Percentiles rank a stretch among this genome's conserved stretches.
Conservation (phyloP, 2,329 filamentous ascomycete species). For the Cladosporium sp. region DNA sequence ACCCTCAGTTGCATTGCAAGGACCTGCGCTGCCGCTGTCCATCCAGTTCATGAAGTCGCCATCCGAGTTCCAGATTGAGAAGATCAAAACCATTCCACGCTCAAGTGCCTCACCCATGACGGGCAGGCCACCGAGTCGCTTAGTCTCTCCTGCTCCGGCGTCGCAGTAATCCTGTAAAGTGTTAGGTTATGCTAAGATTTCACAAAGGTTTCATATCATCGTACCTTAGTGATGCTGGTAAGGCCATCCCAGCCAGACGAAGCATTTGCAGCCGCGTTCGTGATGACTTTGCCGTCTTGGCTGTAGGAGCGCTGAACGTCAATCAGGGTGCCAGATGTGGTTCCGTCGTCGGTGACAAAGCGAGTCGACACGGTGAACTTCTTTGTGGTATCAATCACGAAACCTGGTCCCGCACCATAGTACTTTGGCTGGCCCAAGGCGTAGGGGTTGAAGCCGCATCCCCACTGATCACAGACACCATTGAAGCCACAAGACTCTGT, state of each 20-base stretch:
- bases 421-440: constrained; percentile 59
- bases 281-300: constrained; percentile 56
- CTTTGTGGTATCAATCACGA: constrained; percentile 55
- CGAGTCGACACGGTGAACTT: constrained; percentile 63
- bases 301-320: constrained; percentile 63
- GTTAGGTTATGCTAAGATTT: neutral
- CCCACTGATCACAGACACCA: constrained; percentile 63
- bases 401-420: constrained; percentile 45
- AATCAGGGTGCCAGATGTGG: constrained; percentile 48
- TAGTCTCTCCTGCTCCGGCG: neutral
- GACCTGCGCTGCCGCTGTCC: constrained; percentile 52
- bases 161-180: constrained; percentile 5
- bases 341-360: constrained; percentile 51
- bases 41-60: constrained; percentile 69
- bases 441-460: constrained; percentile 66
- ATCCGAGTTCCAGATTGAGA: constrained; percentile 63
- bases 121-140: constrained; percentile 45
- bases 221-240: neutral
- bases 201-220: neutral
- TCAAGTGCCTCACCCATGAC: constrained; percentile 52
- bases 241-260: constrained; percentile 1
- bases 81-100: constrained; percentile 59
- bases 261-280: constrained; percentile 43
- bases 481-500: constrained; percentile 52
- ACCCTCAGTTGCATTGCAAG: constrained; percentile 53